These are phyloP conservation scores for Ogataea sp. DNA, from an alignment of 805 yeast genomes.

Conservation along the genomic window DNA sequence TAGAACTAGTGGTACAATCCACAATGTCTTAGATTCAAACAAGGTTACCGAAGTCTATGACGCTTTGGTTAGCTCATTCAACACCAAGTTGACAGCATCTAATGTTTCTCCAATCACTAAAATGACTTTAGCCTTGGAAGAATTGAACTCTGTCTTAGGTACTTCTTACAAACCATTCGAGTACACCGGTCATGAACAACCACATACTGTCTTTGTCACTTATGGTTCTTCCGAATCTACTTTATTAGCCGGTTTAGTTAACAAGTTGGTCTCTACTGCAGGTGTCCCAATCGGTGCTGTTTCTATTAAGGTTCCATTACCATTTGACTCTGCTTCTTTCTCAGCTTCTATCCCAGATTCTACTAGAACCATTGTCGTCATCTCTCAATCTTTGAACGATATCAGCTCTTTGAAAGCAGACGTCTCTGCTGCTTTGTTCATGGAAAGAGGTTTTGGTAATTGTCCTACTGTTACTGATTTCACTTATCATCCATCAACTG, in stretches of 20 bases:
- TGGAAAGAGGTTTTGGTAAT: conserved; percentile 34
- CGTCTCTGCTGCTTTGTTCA: conserved; percentile 62
- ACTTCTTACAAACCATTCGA: conserved; percentile 55
- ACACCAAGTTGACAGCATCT: conserved; percentile 14
- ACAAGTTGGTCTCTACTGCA: conserved; percentile 21
- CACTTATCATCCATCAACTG: conserved; percentile 40
- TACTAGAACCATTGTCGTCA: conserved; percentile 53
- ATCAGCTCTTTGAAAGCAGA: conserved; percentile 52
- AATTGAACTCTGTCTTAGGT: conserved; percentile 47
- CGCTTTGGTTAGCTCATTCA: conserved; percentile 25
- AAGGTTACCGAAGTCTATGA: conserved; percentile 31
- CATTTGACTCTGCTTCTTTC: conserved; percentile 63
- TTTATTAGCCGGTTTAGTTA: conserved; percentile 39
- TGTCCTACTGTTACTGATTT: conserved; percentile 39
- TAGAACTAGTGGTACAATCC: conserved; percentile 39
- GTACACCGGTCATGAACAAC: conserved; percentile 53
- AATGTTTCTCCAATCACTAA: conserved; percentile 21
- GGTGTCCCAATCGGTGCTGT: conserved; percentile 51
- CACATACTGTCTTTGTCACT: conserved; percentile 74
- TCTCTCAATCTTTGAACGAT: conserved; percentile 42
- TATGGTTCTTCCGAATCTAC: conserved; percentile 66
- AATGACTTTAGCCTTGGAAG: conserved; percentile 36
- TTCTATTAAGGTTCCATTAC: conserved; percentile 69
- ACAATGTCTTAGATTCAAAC: conserved; percentile 35
- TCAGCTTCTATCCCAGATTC: conserved; percentile 48